Conservation (phyloP, 495 filamentous ascomycete species). For the Neurospora tetrasperma region DNA sequence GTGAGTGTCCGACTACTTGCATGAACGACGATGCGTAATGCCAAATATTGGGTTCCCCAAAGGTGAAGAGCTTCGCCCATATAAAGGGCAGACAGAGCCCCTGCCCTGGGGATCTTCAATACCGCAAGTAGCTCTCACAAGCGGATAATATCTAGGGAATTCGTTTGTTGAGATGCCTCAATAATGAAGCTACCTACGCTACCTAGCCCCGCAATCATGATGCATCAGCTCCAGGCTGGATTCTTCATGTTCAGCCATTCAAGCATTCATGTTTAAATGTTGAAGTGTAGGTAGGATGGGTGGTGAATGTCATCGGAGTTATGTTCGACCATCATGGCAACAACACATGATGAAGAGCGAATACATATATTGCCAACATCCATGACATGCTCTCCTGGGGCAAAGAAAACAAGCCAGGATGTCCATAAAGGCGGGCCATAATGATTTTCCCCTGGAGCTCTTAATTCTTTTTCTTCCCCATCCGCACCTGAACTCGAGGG, state of each 20-base stretch:
- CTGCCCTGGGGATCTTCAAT: not conserved
- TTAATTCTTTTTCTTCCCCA: not conserved
- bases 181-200: too few species aligned
- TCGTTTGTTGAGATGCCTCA: not conserved
- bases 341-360: not conserved
- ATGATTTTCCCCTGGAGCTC: not conserved
- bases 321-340: not conserved
- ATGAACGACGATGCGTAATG: not conserved
- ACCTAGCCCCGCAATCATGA: not conserved
- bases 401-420: not conserved
- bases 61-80: not conserved
- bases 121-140: not conserved
- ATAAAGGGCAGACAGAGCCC: not conserved
- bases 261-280: not conserved
- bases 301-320: not conserved
- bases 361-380: not conserved
- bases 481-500: not conserved
- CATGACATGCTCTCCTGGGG: not conserved
- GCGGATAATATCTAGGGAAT: fast-evolving
- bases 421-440: not conserved
- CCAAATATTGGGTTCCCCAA: not conserved
- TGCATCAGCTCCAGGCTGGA: not conserved
- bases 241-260: not conserved
- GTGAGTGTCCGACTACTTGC: not conserved
- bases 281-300: not conserved